Conservation (phyloP, 179 eudicot genomes). For the Actinidia arguta region DNA sequence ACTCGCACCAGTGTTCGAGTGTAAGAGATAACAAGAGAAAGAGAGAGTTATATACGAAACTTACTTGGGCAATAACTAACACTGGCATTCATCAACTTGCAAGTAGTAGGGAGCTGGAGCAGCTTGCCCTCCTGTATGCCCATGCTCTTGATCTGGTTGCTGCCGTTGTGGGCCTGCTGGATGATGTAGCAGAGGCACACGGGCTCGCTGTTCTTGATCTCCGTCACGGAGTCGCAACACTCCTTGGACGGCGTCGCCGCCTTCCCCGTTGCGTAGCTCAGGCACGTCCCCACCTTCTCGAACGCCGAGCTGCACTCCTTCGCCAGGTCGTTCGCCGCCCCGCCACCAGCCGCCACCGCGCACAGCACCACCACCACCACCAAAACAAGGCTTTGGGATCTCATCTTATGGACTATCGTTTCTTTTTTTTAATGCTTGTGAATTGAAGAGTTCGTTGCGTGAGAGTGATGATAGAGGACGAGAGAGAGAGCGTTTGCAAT, state of each 20-base stretch:
- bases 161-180: slow-evolving; percentile 55
- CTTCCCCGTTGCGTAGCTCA: slow-evolving; percentile 42
- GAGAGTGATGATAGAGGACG: neutral
- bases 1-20: neutral
- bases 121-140: slow-evolving; percentile 62
- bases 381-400: neutral
- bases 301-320: slow-evolving; percentile 28
- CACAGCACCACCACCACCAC: neutral
- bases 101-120: slow-evolving; percentile 65
- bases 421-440: neutral
- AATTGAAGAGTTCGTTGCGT: neutral
- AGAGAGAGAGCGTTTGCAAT: neutral
- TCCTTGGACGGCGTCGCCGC: slow-evolving; percentile 36
- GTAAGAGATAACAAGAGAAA: neutral
- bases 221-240: slow-evolving; percentile 43
- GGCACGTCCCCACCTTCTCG: slow-evolving; percentile 31
- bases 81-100: slow-evolving; percentile 56
- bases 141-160: slow-evolving; percentile 41
- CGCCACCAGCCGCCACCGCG: neutral
- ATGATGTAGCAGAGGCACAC: slow-evolving; percentile 60
- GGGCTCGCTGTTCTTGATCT: slow-evolving; percentile 49
- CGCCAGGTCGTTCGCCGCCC: neutral
- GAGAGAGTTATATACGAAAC: neutral
- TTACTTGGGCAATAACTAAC: slow-evolving; percentile 69
- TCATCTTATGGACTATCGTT: neutral